These are phyloP conservation scores for Phytophthora litchii DNA, from an alignment of 352 stramenopile genomes.

Conservation along the genomic window DNA sequence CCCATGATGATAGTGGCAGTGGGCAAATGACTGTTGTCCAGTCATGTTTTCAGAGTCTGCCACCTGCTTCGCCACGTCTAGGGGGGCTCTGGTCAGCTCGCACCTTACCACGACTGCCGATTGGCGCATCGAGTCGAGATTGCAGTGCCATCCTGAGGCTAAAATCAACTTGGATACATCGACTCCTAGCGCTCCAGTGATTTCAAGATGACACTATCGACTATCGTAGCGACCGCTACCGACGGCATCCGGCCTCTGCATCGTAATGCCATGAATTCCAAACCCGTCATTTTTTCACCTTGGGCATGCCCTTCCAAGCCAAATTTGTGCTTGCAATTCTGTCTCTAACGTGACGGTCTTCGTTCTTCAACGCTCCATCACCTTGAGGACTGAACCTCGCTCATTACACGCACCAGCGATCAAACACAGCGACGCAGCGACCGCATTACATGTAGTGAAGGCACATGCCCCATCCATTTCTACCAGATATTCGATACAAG, in stretches of 20 bases:
- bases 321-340: no score
- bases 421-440: not conserved
- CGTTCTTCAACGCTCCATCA: no score
- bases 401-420: not conserved
- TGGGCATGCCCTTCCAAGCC: no score
- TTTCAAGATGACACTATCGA: not conserved
- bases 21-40: not conserved
- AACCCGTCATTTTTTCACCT: no score
- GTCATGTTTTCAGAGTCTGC: conserved; percentile 7
- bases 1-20: conserved; percentile 7
- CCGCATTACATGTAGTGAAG: not conserved
- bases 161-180: not conserved
- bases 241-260: not conserved
- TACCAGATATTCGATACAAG: not conserved
- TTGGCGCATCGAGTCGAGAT: not conserved
- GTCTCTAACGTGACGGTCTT: no score
- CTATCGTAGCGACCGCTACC: not conserved
- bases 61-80: conserved; percentile 6
- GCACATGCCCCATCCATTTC: not conserved
- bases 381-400: not conserved
- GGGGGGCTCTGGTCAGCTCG: conserved; percentile 4
- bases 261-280: not conserved
- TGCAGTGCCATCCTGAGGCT: conserved; percentile 1
- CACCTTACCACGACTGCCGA: not conserved
- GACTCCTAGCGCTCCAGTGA: not conserved